Conservation (phyloP, 768 basidiomycete species). For the Amylocystis lapponica region DNA sequence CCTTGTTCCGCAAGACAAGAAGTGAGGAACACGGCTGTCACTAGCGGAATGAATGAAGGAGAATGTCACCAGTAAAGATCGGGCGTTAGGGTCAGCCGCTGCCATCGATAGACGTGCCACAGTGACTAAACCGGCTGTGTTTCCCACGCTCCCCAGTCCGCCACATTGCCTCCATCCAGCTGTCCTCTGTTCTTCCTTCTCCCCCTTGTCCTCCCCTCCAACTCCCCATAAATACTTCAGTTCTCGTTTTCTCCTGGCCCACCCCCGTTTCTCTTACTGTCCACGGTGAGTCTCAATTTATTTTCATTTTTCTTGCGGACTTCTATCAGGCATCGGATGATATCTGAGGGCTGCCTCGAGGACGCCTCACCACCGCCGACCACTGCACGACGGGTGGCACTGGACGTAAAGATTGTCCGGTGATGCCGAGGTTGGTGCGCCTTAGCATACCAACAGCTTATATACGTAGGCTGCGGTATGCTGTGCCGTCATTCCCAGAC, state of each 20-base stretch:
- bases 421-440: no score
- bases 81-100: conserved; percentile 15
- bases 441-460: not conserved
- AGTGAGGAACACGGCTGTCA: not conserved
- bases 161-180: conserved; percentile 24
- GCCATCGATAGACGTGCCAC: conserved; percentile 1
- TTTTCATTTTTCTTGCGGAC: conserved; percentile 3
- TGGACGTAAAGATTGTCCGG: conserved; percentile 13
- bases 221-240: conserved; percentile 7
- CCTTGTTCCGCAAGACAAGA: no score
- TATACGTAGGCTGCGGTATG: conserved; percentile 9
- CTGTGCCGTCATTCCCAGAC: conserved; percentile 14
- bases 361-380: conserved; percentile 7
- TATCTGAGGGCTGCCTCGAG: conserved; percentile 12
- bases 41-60: not conserved
- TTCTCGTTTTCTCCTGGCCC: conserved; percentile 6
- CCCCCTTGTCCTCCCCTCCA: conserved; percentile 20
- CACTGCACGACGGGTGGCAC: conserved; percentile 5
- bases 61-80: not conserved
- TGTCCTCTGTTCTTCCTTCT: conserved; percentile 23
- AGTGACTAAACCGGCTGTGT: conserved; percentile 1
- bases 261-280: conserved; percentile 12
- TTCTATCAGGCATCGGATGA: conserved; percentile 8
- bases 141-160: conserved; percentile 19
- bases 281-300: conserved; percentile 22